Conservation (phyloP, 176 grass and related monocot species). For the Triticum dicoccoides region DNA sequence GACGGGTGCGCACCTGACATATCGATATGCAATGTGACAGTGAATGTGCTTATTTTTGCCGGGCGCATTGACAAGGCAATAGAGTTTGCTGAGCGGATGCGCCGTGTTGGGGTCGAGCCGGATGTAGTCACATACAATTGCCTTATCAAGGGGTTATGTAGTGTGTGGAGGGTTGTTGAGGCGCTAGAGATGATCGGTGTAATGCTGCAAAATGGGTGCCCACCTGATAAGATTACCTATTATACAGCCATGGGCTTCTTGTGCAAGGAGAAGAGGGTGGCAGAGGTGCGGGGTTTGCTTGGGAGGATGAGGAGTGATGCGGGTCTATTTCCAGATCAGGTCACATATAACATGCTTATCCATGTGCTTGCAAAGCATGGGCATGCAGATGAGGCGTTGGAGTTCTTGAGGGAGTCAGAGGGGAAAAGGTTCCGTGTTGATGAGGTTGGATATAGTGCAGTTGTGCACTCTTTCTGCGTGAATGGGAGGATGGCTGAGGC, state of each 20-base stretch:
- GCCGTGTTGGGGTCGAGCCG: slow-evolving; percentile 49
- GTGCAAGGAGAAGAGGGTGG: slow-evolving; percentile 74
- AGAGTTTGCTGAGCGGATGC: slow-evolving; percentile 63
- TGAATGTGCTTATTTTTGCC: slow-evolving; percentile 78
- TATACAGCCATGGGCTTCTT: slow-evolving; percentile 86
- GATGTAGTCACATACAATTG: slow-evolving; percentile 73
- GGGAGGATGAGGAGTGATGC: slow-evolving; percentile 61
- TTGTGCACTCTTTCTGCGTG: slow-evolving; percentile 74
- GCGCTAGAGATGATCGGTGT: slow-evolving; percentile 54
- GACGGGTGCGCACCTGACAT: slow-evolving; percentile 63
- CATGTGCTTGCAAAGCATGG: slow-evolving; percentile 83
- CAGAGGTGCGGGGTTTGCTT: slow-evolving; percentile 58
- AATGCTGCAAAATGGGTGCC: slow-evolving; percentile 59
- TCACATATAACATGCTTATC: slow-evolving; percentile 81
- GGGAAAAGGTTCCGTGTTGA: slow-evolving; percentile 71
- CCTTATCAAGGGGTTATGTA: slow-evolving; percentile 83
- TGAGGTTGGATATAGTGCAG: slow-evolving; percentile 71
- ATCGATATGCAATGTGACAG: slow-evolving; percentile 65
- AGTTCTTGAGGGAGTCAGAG: slow-evolving; percentile 76
- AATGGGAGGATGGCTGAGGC: slow-evolving; percentile 73
- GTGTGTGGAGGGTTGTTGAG: slow-evolving; percentile 44
- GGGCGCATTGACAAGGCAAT: slow-evolving; percentile 62
- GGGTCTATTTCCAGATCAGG: slow-evolving; percentile 69
- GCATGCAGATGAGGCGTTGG: slow-evolving; percentile 75
- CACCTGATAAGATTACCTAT: slow-evolving; percentile 83